Base-by-base conservation (phyloP, 2,329 filamentous ascomycete species). In the Berkeleyomyces basicola region DNA sequence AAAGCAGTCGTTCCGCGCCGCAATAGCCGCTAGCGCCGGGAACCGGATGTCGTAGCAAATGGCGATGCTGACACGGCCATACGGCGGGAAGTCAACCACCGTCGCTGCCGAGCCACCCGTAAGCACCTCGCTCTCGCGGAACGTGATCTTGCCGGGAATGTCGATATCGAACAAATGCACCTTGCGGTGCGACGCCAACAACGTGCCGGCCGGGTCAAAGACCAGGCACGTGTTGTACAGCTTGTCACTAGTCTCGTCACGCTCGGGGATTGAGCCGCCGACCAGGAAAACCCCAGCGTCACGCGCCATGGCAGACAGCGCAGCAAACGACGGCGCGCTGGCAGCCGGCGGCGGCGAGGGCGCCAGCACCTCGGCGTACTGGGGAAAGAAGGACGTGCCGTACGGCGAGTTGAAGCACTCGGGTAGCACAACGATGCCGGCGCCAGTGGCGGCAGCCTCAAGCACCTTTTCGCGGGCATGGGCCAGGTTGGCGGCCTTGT, bases 341-440 rank as follows among this genome's bases (percentile, higher is more conserved):
- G 82, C 80, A 65, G 77, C 72, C 4, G 3, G 84, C 77, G 0
- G 90, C 89, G 37, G 90, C 88, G 2, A 84, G 72, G 3, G 84
- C 77, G 0, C 90, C n/a, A 97, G 84, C 1, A 83, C 86, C 75
- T 99, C 93, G 67, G 93, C 91, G 73, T 97, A 97, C 65, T 85
- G 82, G 61, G 91, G 86, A 75, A 99, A 99, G 78, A 86, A 91
- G 70, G 90, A 74, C 67, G 85, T 90, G 67, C 93, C 93, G 74
- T 99, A 99, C 7, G 93, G 93, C 49, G 88, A 95, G 78, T 99
- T 99, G 83, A 99, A 99, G 79, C 93, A 99, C 77, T 99, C 93
- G 43, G 93, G 93, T 16, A 99, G 82, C 42, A 97, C 90, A 67
- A 97, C 85, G 65, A 99, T 84, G 63, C 87, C 84, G 65, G 92